Percentiles rank a stretch among this genome's conserved stretches.
phyloP scores from a whole-genome alignment of 805 yeast genomes.

The Brettanomyces naardenensis region DNA sequence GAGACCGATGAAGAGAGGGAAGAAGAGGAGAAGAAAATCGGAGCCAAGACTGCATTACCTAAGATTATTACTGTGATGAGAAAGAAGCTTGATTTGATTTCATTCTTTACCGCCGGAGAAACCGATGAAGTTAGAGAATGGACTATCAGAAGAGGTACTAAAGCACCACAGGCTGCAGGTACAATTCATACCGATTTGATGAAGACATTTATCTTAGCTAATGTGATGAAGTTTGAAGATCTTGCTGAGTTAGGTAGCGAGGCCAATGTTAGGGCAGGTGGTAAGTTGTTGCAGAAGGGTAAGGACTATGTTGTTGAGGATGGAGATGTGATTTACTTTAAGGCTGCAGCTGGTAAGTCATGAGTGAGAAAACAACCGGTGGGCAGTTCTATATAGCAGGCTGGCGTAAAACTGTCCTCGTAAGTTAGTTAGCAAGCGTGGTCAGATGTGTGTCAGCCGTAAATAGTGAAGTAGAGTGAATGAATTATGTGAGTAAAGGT shows the following conservation, averaged over 20 bases:
- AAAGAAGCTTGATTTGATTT: constrained; percentile 57
- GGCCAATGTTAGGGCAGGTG: constrained; percentile 42
- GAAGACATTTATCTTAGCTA: constrained; percentile 73
- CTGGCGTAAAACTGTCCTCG: background rate
- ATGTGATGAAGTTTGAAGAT: constrained; percentile 63
- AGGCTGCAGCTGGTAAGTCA: constrained; percentile 60
- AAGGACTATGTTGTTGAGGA: constrained; percentile 75
- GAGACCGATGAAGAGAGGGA: constrained; percentile 49
- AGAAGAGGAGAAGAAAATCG: constrained; percentile 28
- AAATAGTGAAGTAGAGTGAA: no score
- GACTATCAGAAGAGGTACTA: constrained; percentile 69
- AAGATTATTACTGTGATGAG: constrained; percentile 60
- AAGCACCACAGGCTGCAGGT: constrained; percentile 88
- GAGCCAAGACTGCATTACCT: constrained; percentile 48
- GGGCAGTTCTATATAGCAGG: no score
- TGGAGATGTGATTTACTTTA: constrained; percentile 73
- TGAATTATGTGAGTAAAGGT: no score
- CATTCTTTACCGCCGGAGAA: constrained; percentile 84
- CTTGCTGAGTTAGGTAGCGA: constrained; percentile 46
- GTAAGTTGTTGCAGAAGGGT: constrained; percentile 60
- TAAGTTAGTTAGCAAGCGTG: background rate
- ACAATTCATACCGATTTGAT: constrained; percentile 81
- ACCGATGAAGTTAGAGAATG: constrained; percentile 76
- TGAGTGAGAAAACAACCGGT: no score
- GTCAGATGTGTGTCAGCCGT: background rate